Evolutionary conservation across 148 eudicot species (phyloP), one percentile per base, ranked within the genome.

Genomic region (Bassia scoparia): DNA sequence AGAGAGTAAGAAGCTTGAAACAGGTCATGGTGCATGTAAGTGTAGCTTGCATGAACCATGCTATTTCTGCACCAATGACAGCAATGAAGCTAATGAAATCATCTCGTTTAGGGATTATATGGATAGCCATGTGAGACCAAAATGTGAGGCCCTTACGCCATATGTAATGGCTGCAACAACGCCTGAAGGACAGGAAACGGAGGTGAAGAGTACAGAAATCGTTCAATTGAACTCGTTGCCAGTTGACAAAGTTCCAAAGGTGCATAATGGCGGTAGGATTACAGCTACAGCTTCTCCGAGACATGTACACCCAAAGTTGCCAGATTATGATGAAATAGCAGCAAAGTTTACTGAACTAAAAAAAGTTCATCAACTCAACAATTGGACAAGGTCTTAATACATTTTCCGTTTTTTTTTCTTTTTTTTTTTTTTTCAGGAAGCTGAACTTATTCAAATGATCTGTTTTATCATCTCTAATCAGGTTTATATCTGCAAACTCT

Each of bases 251-350:
- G 46, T 5, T 41, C 12, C 12, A 8, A 65, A 75, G 78, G 69
- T 49, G 3, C 48, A 80, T 9, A 43, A 48, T 14, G 73, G 68
- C 67, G 27, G 18, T 33, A 68, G 35, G 49, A 56, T 20, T 23
- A 29, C 73, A 20, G 31, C 70, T 23, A 29, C 73, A 20, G 31
- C 70, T 27, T 69, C 79, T 75, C 81, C 77, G 1, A 74, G 74
- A 0, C 84, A 88, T 81, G 87, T 88, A 21, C 97, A 92, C 75
- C 97, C 97, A 27, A 89, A 88, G 77, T 79, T 92, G 61, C 98
- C 98, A 4, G 93, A 92, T 75, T 90, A 88, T 54, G 91, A 90
- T 82, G 84, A 90, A 67, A 80, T 92, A 63, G 85, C 78, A 59
- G 83, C 83, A 2, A 81, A 76, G 53, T 92, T 92, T 68, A 83